Evolutionary conservation across 176 grass and related monocot genomes (phyloP).

Genomic region (Carex myosuroides): DNA sequence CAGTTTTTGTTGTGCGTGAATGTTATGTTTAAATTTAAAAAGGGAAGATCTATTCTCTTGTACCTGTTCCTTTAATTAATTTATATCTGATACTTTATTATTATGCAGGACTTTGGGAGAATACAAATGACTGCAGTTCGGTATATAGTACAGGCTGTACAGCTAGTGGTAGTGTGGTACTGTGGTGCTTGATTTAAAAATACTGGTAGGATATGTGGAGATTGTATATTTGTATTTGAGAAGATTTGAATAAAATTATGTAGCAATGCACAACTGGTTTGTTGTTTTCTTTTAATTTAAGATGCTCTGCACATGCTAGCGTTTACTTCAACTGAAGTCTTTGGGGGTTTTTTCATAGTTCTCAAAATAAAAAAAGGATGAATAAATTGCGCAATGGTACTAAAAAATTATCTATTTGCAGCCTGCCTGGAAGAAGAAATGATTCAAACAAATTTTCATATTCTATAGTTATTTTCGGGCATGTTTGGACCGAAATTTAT

Average conservation of each 20-base stretch:
- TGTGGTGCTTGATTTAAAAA: not conserved
- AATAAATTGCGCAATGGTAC: not conserved
- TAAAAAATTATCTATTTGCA: not conserved
- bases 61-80: not conserved
- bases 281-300: not conserved
- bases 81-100: not conserved
- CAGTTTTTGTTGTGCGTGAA: not conserved
- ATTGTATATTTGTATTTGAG: not conserved
- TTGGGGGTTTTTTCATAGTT: not conserved
- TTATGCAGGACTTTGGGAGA: not conserved
- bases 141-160: not conserved
- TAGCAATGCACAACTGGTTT: not conserved
- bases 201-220: not conserved
- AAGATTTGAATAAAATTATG: conserved; percentile 18
- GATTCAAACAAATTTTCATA: too few relatives aligned
- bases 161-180: not conserved
- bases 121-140: not conserved
- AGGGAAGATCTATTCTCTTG: not conserved
- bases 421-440: not conserved
- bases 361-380: not conserved
- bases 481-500: too few relatives aligned
- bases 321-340: conserved; percentile 1
- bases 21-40: conserved; percentile 3
- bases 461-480: too few relatives aligned
- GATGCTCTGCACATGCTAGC: conserved; percentile 1